Evolutionary conservation across 2,329 filamentous ascomycete genomes (phyloP), one percentile per base, ranked within the genome.

Genomic region (Arthrobotrys conoides): DNA sequence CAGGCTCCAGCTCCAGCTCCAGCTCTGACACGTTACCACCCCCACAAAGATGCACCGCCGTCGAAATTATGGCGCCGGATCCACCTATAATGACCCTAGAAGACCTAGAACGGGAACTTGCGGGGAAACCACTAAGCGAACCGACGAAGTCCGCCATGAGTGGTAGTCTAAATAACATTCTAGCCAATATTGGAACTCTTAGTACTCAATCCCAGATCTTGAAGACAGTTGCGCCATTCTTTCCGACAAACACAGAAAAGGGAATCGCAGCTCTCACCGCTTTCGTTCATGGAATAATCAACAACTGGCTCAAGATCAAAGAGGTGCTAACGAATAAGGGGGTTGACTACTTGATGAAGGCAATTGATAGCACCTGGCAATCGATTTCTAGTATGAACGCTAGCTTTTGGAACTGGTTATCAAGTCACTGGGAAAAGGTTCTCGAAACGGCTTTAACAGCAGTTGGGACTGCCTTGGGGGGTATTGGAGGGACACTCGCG

Each of bases 1-100:
- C 20, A 64, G 59, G 24, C 14, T 64, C 38, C 0, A 16, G 59
- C 22, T 64, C 61, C 5, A 36, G 16, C 18, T 36, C 61, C 8
- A 24, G 4, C 12, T 16, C 38, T n/a, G 5, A 14, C 18, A 5
- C n/a, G 16, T 5, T 5, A 16, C 53, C 53, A 38, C 53, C 53
- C 8, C 53, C 53, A 36, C 53, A 18, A 59, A 36, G 8, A 59
- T 59, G 53, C n/a, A 59, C 53, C 53, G 30, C 53, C 10, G 30
- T 59, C 53, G 53, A 59, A 14, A 48, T 64, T 27, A 64, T 46
- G 16, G 38, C 41, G 5, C 67, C 67, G 9, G 67, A 71, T 22
- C 67, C 55, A 24, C 67, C 55, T 20, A 71, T 71, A 51, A 71
- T 71, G 67, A 75, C 63, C 18, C 27, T 75, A 14, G 71, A 59